Evolutionary conservation across 2,329 filamentous ascomycete genomes (phyloP), one percentile per base, ranked within the genome.

Genomic region (Aspergillus ruber): DNA sequence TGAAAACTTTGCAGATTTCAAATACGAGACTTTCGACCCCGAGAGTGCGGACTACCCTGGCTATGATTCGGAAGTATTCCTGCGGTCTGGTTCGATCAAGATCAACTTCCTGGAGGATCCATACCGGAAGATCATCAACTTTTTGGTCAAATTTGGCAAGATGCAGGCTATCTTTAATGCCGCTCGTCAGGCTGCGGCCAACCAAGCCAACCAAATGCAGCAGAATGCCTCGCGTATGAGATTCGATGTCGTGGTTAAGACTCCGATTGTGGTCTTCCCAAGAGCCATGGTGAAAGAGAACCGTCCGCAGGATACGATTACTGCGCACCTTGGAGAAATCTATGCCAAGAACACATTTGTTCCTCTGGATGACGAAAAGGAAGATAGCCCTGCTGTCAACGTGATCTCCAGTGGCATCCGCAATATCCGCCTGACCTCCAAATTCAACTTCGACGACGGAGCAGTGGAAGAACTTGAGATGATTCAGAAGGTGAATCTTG

Each of bases 111-210:
- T 97, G 3, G 91, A 96, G 52, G 94, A 98, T 66, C 93, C 93
- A 0, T 96, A 97, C 75, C 83, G 93, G 45, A 97, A 97, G 71
- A 97, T 99, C 54, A 88, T 98, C 68, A 88, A 94, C 56, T 99
- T 98, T 68, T 76, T 95, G 39, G 90, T 99, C 66, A 98, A 98
- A 61, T 99, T 99, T 66, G 93, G 94, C 51, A 95, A 95, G 70
- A 99, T 99, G 93, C 93, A 98, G 69, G 91, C 93, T 18, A 86
- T 98, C 45, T 98, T 95, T 75, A 98, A 99, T 63, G 91, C 93
- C 38, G 93, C 94, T 10, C 83, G 94, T 29, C 89, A 95, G 68
- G 94, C 91, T 35, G 93, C 94, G 2, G 88, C 93, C 35, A 91
- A 88, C 52, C 90, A 96, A 66, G 94, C 93, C 8, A 95, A 82